Percentiles rank a stretch among this genome's conserved stretches.
Conservation (phyloP, 495 filamentous ascomycete genomes). For the Penicillium mononematosum region DNA sequence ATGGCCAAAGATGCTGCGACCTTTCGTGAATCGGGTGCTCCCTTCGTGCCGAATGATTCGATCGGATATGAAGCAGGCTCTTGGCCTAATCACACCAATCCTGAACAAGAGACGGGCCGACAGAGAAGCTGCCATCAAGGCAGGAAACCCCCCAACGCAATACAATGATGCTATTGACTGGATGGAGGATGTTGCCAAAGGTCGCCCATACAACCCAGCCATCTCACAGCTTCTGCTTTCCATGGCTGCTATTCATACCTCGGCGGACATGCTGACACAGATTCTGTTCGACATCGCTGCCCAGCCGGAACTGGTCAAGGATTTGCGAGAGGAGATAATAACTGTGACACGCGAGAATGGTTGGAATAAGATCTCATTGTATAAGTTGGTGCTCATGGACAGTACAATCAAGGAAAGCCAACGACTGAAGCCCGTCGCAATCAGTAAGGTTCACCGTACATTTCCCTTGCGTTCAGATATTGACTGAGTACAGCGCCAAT, state of each 20-base stretch:
- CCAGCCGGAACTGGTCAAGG: slow-evolving; percentile 13
- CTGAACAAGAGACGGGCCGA: too few species aligned
- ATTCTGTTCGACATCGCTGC: slow-evolving; percentile 26
- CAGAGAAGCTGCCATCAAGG: too few species aligned
- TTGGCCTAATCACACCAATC: too few species aligned
- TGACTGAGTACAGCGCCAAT: slow-evolving; percentile 29
- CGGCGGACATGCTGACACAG: slow-evolving; percentile 24
- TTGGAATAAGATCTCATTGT: too few species aligned
- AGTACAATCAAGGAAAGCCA: slow-evolving; percentile 33
- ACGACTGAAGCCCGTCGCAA: slow-evolving; percentile 26
- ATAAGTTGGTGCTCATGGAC: slow-evolving; percentile 12
- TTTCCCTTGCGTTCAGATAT: too few species aligned
- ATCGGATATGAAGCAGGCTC: too few species aligned
- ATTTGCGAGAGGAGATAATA: slow-evolving; percentile 26
- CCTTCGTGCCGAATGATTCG: too few species aligned
- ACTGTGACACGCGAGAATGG: slow-evolving; percentile 8
- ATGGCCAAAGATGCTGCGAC: too few species aligned
- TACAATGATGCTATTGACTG: slow-evolving; percentile 26
- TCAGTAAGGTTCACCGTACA: slow-evolving; percentile 17
- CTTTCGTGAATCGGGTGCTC: too few species aligned
- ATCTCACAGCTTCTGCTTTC: slow-evolving; percentile 24
- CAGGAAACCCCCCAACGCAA: neutral
- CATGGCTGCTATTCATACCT: slow-evolving; percentile 35
- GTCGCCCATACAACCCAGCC: slow-evolving; percentile 16
- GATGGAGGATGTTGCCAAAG: slow-evolving; percentile 25